Conservation (phyloP, 2,329 filamentous ascomycete species). For the Chaetomium strumarium region DNA sequence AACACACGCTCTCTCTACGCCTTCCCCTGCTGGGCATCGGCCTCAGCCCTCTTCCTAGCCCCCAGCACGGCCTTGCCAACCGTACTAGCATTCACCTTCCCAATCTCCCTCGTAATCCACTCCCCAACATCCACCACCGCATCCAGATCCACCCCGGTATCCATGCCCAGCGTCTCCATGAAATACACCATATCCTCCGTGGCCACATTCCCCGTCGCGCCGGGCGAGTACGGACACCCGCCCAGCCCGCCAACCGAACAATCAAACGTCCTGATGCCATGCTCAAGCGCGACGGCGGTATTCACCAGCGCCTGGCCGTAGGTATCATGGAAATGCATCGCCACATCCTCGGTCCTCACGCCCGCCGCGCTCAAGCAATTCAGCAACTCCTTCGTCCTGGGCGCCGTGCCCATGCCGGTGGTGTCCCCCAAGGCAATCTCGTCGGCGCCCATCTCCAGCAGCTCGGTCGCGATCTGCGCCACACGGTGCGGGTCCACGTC, state of each 20-base stretch:
- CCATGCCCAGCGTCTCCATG: conserved; percentile 65
- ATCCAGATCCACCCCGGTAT: conserved; percentile 66
- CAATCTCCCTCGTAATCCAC: conserved; percentile 64
- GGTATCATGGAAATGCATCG: conserved; percentile 85
- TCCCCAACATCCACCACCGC: conserved; percentile 61
- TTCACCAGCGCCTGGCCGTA: conserved; percentile 84
- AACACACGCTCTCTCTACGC: not conserved
- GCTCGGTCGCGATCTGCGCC: conserved; percentile 58
- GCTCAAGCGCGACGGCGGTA: conserved; percentile 67
- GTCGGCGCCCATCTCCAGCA: conserved; percentile 82
- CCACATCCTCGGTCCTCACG: conserved; percentile 63
- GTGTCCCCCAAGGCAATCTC: conserved; percentile 89
- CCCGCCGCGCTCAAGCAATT: conserved; percentile 60
- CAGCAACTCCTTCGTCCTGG: conserved; percentile 59
- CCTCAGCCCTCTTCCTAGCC: conserved; percentile 32
- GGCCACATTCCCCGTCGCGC: conserved; percentile 79
- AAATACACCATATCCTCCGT: conserved; percentile 82
- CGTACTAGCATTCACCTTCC: conserved; percentile 56
- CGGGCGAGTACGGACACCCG: conserved; percentile 79
- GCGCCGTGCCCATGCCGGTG: conserved; percentile 82
- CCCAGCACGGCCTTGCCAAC: conserved; percentile 62
- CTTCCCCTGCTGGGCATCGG: not conserved
- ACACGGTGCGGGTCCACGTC: conserved; percentile 59
- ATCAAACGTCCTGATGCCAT: conserved; percentile 75
- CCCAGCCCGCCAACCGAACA: conserved; percentile 74